phyloP scores from a whole-genome alignment of 2,329 filamentous ascomycete species.

The Trichophyton schoenleinii region DNA sequence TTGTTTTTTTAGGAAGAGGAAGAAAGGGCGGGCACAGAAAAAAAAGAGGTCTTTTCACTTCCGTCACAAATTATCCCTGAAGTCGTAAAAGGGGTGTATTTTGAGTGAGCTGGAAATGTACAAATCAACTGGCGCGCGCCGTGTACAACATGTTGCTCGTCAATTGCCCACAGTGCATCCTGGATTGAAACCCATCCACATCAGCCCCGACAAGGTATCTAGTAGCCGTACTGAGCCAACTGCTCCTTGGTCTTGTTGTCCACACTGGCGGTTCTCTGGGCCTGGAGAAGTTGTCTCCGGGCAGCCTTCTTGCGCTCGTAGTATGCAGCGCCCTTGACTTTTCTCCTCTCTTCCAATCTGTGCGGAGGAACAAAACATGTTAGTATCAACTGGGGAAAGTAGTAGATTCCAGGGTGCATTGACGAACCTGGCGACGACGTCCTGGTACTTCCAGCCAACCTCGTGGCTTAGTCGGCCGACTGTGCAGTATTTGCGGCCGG shows the following conservation, averaged over 20 bases:
- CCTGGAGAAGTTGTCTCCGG: conserved; percentile 77
- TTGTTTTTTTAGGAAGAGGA: not conserved
- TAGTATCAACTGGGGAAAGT: not conserved
- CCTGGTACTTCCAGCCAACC: conserved; percentile 99
- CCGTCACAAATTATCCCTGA: conserved; percentile 13
- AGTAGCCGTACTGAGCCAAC: conserved; percentile 86
- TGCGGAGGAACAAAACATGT: conserved; percentile 7
- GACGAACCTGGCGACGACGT: conserved; percentile 91
- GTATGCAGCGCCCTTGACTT: conserved; percentile 98
- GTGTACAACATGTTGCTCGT: conserved; percentile 26
- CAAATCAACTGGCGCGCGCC: conserved; percentile 31
- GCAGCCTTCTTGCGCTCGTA: conserved; percentile 99
- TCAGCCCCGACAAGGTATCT: conserved; percentile 37
- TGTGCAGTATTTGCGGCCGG: conserved; percentile 99
- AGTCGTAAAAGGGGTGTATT: conserved; percentile 13
- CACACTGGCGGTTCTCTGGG: conserved; percentile 81
- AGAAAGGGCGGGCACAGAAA: not conserved
- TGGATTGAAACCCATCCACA: conserved; percentile 28
- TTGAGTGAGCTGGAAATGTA: conserved; percentile 13
- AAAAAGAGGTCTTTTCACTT: conserved; percentile 9
- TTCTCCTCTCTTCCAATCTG: conserved; percentile 98
- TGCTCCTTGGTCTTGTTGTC: conserved; percentile 77
- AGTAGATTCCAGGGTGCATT: too few relatives aligned
- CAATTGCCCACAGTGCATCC: conserved; percentile 25
- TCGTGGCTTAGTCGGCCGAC: conserved; percentile 96